These are phyloP conservation scores for Glycyrrhiza uralensis DNA, from an alignment of 306 rosid genomes.

Conservation along the genomic window DNA sequence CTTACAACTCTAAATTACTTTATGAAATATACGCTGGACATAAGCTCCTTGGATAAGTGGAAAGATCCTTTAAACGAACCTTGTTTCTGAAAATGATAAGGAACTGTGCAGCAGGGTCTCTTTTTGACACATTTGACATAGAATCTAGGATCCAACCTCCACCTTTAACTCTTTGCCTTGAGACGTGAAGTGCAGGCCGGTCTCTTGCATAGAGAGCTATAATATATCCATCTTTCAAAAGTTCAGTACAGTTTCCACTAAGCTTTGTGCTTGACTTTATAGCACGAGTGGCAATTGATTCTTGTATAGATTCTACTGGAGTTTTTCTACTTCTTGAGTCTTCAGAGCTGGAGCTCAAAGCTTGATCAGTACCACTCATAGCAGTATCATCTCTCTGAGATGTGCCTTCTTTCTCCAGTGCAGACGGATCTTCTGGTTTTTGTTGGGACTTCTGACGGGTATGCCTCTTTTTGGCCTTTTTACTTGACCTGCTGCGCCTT, in stretches of 20 bases:
- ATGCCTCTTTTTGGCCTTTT: constrained; percentile 93
- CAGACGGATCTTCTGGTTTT: constrained; percentile 57
- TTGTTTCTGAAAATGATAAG: constrained; percentile 76
- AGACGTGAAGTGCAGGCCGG: constrained; percentile 60
- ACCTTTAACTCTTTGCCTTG: constrained; percentile 91
- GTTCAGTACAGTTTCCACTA: constrained; percentile 67
- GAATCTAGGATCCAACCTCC: constrained; percentile 95
- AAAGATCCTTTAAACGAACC: constrained; percentile 47
- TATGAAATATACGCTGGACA: background rate
- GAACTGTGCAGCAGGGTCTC: constrained; percentile 98
- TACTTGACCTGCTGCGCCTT: constrained; percentile 87
- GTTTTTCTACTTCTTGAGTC: constrained; percentile 81
- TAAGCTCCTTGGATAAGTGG: background rate
- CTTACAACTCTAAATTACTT: constrained; percentile 14
- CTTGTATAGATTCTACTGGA: constrained; percentile 68
- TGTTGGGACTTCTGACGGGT: constrained; percentile 70
- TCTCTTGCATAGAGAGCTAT: constrained; percentile 80
- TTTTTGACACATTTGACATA: constrained; percentile 76
- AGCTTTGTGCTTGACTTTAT: constrained; percentile 54
- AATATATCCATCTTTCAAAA: constrained; percentile 82
- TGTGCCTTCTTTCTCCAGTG: constrained; percentile 66
- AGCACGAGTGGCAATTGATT: constrained; percentile 49
- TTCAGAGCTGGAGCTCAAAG: constrained; percentile 81
- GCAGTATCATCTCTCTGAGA: constrained; percentile 78
- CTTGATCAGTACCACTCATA: constrained; percentile 95